Conservation (phyloP, 192 early-diverging fungal species). For the Coemansia sp. region DNA sequence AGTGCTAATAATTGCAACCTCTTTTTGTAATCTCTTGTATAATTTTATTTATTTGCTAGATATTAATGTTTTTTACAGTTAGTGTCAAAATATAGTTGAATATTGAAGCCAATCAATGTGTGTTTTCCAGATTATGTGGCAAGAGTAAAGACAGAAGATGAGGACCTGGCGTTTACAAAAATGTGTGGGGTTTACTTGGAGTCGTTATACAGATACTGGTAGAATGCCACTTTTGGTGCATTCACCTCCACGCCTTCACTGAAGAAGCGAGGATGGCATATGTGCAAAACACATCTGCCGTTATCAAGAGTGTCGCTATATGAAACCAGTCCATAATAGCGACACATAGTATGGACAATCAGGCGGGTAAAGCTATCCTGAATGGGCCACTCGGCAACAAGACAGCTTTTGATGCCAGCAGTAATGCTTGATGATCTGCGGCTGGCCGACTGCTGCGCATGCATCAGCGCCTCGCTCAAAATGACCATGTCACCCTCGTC, state of each 20-base stretch:
- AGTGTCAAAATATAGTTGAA: not conserved
- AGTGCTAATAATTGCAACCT: not conserved
- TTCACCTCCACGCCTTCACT: conserved; percentile 13
- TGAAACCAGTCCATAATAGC: conserved; percentile 52
- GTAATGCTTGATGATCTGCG: conserved; percentile 22
- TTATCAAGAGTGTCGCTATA: conserved; percentile 37
- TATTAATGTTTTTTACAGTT: not conserved
- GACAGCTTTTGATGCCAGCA: conserved; percentile 30
- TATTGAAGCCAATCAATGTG: not conserved
- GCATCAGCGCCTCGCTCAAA: conserved; percentile 21
- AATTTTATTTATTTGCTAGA: not conserved
- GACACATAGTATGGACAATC: conserved; percentile 49
- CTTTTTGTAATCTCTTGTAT: not conserved
- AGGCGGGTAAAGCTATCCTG: conserved; percentile 49
- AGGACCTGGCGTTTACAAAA: not conserved
- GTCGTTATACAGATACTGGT: conserved; percentile 29
- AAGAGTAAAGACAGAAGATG: not conserved
- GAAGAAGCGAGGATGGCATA: conserved; percentile 48
- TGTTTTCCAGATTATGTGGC: not conserved
- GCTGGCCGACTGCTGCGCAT: conserved; percentile 5
- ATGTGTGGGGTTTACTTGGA: not conserved
- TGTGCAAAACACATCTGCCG: conserved; percentile 33
- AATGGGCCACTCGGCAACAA: conserved; percentile 42
- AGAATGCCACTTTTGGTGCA: conserved; percentile 23
- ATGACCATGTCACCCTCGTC: conserved; percentile 45